Percentiles rank a stretch among this genome's conserved stretches.
phyloP scores from a whole-genome alignment of 768 basidiomycete genomes.

The Leucocoprinus birnbaumii region DNA sequence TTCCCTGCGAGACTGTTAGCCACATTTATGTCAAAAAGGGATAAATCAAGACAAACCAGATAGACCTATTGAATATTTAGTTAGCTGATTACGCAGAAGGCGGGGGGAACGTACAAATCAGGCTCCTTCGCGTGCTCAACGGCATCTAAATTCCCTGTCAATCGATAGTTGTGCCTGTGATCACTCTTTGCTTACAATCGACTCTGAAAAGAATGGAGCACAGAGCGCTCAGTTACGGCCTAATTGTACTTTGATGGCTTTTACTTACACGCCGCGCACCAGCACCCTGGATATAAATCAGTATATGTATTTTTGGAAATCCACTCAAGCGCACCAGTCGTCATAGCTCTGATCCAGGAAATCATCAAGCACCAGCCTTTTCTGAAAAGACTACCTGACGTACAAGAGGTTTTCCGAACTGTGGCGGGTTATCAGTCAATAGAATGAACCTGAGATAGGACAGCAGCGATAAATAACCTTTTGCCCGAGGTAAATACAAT shows the following conservation, averaged over 20 bases:
- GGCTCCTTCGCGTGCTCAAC: constrained; percentile 68
- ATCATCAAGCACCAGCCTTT: background rate
- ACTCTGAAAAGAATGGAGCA: constrained; percentile 40
- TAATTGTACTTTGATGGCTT: too few species aligned
- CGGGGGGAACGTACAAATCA: constrained; percentile 62
- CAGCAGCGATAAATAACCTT: too few species aligned
- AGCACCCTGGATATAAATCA: constrained; percentile 52
- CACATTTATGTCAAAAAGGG: background rate
- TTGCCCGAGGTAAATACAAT: constrained; percentile 95
- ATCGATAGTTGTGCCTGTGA: background rate
- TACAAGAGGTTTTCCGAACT: constrained; percentile 80
- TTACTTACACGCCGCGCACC: constrained; percentile 70
- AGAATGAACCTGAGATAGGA: too few species aligned
- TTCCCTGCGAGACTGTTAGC: constrained; percentile 54
- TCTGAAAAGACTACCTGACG: constrained; percentile 20
- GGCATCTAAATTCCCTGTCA: constrained; percentile 46
- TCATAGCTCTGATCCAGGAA: constrained; percentile 30
- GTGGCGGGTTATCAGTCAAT: background rate
- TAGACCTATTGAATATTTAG: constrained; percentile 51
- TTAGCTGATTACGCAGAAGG: background rate
- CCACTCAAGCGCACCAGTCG: constrained; percentile 30
- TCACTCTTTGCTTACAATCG: constrained; percentile 54
- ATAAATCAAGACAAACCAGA: constrained; percentile 57
- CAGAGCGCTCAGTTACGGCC: background rate
- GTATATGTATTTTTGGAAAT: background rate